Evolutionary conservation across 1,284 basidiomycete species (phyloP).

Genomic region (Meira nashicola): DNA sequence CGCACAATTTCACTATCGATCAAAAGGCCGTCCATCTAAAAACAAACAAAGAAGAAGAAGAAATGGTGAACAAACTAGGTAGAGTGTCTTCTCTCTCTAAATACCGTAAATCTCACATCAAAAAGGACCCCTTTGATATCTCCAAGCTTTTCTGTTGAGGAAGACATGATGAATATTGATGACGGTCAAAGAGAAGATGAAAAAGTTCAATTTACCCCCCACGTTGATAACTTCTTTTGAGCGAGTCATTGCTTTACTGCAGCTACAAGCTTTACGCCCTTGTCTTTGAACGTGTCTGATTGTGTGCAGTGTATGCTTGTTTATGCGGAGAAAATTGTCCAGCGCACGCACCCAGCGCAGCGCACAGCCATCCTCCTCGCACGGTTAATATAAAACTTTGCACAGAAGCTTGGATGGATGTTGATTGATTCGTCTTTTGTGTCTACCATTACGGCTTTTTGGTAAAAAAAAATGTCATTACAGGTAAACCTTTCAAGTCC

Average conservation of each 20-base stretch:
- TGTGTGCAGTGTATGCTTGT: too few species aligned
- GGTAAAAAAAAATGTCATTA: slow-evolving; percentile 45
- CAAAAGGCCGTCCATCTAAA: slow-evolving; percentile 50
- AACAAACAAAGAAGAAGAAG: neutral
- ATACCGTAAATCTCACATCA: slow-evolving; percentile 23
- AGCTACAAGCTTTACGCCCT: too few species aligned
- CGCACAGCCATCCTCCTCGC: neutral
- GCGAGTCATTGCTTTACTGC: too few species aligned
- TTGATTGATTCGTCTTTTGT: neutral
- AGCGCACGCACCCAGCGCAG: neutral
- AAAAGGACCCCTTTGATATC: slow-evolving; percentile 32
- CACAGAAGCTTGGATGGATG: neutral
- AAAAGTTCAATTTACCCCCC: too few species aligned
- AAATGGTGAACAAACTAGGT: neutral
- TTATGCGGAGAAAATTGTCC: neutral
- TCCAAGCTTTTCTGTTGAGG: slow-evolving; percentile 9
- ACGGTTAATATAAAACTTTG: neutral
- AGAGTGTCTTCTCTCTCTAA: too few species aligned
- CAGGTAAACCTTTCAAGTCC: slow-evolving; percentile 66
- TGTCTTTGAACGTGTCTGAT: too few species aligned
- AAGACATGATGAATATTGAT: neutral
- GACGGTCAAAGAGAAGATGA: neutral
- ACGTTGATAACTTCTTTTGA: too few species aligned
- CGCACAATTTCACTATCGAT: slow-evolving; percentile 45
- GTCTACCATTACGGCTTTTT: neutral